Percentiles rank a stretch among this genome's conserved stretches.
These are phyloP conservation scores for Ceratocystis papillata DNA, from an alignment of 2,329 filamentous ascomycete genomes.

Conservation along the genomic window DNA sequence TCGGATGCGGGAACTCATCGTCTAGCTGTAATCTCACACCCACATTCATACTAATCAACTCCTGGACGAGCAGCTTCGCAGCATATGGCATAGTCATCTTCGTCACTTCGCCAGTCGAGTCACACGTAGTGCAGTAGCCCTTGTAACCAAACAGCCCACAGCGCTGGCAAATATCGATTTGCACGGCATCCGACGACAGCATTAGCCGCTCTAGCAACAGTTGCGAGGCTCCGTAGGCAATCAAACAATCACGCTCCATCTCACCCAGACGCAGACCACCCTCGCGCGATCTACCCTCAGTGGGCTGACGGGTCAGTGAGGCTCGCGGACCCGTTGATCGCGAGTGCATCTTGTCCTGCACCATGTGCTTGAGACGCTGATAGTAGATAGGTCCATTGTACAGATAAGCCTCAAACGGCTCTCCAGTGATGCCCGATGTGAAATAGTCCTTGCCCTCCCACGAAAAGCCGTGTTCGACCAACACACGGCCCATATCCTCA, in stretches of 20 bases:
- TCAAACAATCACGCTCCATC: constrained; percentile 97
- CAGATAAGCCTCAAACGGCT: constrained; percentile 87
- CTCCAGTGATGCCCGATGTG: constrained; percentile 88
- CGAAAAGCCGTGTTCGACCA: constrained; percentile 81
- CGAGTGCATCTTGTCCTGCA: constrained; percentile 99
- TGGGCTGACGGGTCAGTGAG: constrained; percentile 88
- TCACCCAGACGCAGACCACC: constrained; percentile 89
- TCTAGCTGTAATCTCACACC: constrained; percentile 79
- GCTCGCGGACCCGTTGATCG: constrained; percentile 81
- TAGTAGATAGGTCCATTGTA: constrained; percentile 99
- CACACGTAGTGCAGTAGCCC: constrained; percentile 88
- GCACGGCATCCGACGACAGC: constrained; percentile 81
- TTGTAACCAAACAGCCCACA: constrained; percentile 94
- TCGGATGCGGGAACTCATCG: constrained; percentile 76
- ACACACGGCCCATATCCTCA: constrained; percentile 75
- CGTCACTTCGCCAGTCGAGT: constrained; percentile 70
- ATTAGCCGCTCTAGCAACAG: constrained; percentile 86
- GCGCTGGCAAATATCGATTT: constrained; percentile 85
- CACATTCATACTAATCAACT: constrained; percentile 98
- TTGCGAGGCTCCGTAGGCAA: constrained; percentile 91
- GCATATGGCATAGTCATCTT: constrained; percentile 97
- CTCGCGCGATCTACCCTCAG: constrained; percentile 84
- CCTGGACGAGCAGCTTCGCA: constrained; percentile 89
- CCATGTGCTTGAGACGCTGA: constrained; percentile 99
- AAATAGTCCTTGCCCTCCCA: constrained; percentile 98